phyloP scores from a whole-genome alignment of 495 filamentous ascomycete species.

The Hypoxylon fragiforme region DNA sequence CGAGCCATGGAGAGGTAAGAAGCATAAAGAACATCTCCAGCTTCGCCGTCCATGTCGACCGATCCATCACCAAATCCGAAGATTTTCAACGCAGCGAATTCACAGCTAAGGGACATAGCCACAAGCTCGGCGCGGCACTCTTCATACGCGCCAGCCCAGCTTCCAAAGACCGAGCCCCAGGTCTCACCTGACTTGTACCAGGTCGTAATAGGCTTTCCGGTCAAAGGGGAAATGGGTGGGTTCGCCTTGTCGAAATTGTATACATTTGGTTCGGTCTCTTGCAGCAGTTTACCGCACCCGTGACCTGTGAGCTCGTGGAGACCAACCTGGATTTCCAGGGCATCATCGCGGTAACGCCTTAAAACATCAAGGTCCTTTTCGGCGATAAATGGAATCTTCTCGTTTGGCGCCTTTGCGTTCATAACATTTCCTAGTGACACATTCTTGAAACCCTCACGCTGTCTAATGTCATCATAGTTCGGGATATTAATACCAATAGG shows the following conservation, averaged over 20 bases:
- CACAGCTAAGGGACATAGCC: slow-evolving; percentile 88
- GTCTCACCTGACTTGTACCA: slow-evolving; percentile 95
- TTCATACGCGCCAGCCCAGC: slow-evolving; percentile 84
- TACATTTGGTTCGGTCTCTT: slow-evolving; percentile 76
- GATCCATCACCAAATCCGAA: slow-evolving; percentile 86
- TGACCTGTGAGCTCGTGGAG: slow-evolving; percentile 96
- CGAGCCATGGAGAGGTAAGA: slow-evolving; percentile 91
- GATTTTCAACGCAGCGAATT: slow-evolving; percentile 84
- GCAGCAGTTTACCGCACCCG: slow-evolving; percentile 91
- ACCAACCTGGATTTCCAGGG: slow-evolving; percentile 94
- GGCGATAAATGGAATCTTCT: slow-evolving; percentile 85
- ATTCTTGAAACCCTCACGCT: slow-evolving; percentile 97
- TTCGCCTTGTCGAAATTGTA: slow-evolving; percentile 85
- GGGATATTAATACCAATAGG: slow-evolving; percentile 78
- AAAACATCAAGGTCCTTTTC: slow-evolving; percentile 75
- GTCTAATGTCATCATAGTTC: slow-evolving; percentile 94
- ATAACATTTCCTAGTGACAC: slow-evolving; percentile 91
- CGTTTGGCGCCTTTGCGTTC: slow-evolving; percentile 84
- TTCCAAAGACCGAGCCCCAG: slow-evolving; percentile 89
- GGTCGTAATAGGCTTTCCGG: slow-evolving; percentile 72
- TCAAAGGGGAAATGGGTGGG: slow-evolving; percentile 80
- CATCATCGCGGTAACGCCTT: slow-evolving; percentile 74
- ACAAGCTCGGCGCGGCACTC: slow-evolving; percentile 77
- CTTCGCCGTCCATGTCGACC: slow-evolving; percentile 69
- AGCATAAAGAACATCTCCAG: slow-evolving; percentile 82